Evolutionary conservation across 1,139 yeast genomes (phyloP), one percentile per base, ranked within the genome.

Genomic region (Yamadazyma siamensis): DNA sequence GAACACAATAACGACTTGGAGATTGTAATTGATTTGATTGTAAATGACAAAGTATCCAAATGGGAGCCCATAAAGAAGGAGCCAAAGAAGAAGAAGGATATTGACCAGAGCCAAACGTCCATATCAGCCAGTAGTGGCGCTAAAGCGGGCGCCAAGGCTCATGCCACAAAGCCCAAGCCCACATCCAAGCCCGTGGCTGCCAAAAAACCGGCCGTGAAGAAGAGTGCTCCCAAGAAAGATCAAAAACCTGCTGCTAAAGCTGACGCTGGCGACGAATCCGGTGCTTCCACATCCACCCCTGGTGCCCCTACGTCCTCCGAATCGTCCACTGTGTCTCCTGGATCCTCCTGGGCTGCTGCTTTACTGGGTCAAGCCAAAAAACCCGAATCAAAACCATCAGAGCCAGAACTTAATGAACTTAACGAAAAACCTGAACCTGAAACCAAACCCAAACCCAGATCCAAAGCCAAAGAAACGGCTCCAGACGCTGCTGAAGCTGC

Each of bases 11-110:
- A 80, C 44, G 88, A 84, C 51, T 68, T 87, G 44, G 94, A 84
- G 52, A 71, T 75, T 30, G 87, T 91, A 43, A 82, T 86, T 46
- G 89, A 83, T 52, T 80, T 88, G 59, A 89, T 91, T 59, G 81
- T 94, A 39, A 85, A 87, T 43, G 95, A 94, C 44, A 73, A 74
- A 52, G 77, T 74, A 21, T 64, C 75, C 40, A 72, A 69, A 50
- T 75, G 80, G 80, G 80, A 74, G 47, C 75, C 75, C 25, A 73
- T 68, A 40, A 66, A 64, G 47, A 70, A 71, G 52, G 74, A 68
- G 34, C 65, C 65, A 43, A 67, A 71, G 43, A 59, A 61, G 35
- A 61, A 65, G 46, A 71, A 68, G 56, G 64, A 61, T 31, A 52
- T 49, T 13, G 32, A 29, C 13, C 22, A 29, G 16, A 30, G 23